A percentile compares a stretch with the other conserved stretches of the same genome.
Evolutionary conservation across 371 early-diverging fungal species (phyloP).

Genomic region (Phascolomyces articulosus): DNA sequence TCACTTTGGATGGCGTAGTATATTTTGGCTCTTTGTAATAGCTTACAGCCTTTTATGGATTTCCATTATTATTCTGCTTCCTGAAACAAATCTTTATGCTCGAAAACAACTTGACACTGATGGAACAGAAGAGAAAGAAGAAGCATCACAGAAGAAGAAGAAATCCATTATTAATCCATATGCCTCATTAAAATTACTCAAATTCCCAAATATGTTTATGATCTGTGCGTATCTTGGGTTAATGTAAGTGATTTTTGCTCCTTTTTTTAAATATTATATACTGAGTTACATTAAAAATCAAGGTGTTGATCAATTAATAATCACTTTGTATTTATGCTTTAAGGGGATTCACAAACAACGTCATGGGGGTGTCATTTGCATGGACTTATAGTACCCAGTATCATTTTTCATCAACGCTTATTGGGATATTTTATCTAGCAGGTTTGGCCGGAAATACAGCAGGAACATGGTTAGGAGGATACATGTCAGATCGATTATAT

Average conservation of each 20-base stretch:
- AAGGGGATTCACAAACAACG: neutral
- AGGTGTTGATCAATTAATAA: neutral
- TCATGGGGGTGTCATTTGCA: neutral
- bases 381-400: neutral
- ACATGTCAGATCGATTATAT: constrained; percentile 34
- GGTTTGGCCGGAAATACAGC: constrained; percentile 9
- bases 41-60: constrained; percentile 28
- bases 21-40: constrained; percentile 36
- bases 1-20: constrained; percentile 50
- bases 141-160: neutral
- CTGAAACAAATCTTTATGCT: constrained; percentile 37
- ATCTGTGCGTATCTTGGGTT: constrained; percentile 28
- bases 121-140: neutral
- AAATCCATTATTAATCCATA: constrained; percentile 33
- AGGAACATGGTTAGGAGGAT: constrained; percentile 39
- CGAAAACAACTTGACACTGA: too few relatives aligned
- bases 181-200: constrained; percentile 29
- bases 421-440: neutral
- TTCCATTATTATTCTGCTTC: constrained; percentile 36
- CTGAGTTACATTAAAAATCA: neutral
- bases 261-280: neutral
- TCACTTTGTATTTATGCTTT: neutral
- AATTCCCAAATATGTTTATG: constrained; percentile 35
- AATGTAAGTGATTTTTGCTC: constrained; percentile 26
- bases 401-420: neutral